phyloP scores from a whole-genome alignment of 75 land plant genomes.

The Larix kaempferi region DNA sequence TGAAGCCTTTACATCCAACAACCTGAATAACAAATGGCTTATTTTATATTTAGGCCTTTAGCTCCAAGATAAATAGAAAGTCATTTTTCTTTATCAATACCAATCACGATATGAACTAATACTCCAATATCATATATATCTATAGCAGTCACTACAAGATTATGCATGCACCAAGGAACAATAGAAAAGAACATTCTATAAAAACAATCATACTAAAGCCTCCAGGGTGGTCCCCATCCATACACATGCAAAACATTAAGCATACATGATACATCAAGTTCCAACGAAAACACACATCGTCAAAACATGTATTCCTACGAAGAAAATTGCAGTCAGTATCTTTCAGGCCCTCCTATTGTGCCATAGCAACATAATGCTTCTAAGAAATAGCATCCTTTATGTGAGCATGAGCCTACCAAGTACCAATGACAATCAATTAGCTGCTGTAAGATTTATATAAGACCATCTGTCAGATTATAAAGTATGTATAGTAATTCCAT shows the following conservation, averaged over 20 bases:
- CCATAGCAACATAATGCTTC: neutral
- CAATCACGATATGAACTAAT: too few species aligned
- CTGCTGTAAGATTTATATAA: neutral
- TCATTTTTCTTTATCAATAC: too few species aligned
- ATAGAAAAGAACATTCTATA: neutral
- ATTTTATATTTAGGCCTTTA: neutral
- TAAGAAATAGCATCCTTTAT: neutral
- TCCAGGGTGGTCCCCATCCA: neutral
- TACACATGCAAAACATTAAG: neutral
- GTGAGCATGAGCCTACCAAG: neutral
- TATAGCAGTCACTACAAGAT: too few species aligned
- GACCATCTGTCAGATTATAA: neutral
- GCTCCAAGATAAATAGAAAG: neutral
- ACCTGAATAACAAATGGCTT: neutral
- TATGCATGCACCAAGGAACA: too few species aligned
- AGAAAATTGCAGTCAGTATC: neutral
- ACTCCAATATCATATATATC: too few species aligned
- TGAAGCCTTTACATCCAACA: constrained; percentile 3
- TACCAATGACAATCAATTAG: neutral
- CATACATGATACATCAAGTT: neutral
- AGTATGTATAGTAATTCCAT: neutral
- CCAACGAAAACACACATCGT: neutral
- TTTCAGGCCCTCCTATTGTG: neutral
- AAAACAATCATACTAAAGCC: neutral
- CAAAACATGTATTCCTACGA: neutral